Evolutionary conservation across 345 rosid genomes (phyloP), one percentile per base, ranked within the genome.

Genomic region (Acer saccharum): DNA sequence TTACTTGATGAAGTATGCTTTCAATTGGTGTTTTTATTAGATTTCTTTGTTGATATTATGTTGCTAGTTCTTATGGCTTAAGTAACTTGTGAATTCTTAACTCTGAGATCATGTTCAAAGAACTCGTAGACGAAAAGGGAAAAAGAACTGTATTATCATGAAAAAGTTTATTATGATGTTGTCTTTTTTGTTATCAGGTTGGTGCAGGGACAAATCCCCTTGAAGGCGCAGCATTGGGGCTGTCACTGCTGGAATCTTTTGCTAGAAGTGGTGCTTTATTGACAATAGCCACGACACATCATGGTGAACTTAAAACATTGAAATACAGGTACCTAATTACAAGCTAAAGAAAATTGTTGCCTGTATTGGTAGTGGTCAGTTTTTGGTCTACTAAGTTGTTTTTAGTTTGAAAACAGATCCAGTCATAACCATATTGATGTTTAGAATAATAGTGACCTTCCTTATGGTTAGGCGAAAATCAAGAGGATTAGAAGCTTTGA

Each of bases 161-260:
- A 72, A n/a, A 74, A 57, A 21, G 25, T 2, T 18, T 71, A 68
- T 18, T 35, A 62, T 67, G 17, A 75, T 70, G 41, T 7, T 52
- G 14, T 23, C 43, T 65, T 46, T 64, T 74, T 71, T 71, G 62
- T 67, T 63, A 25, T 32, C 81, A 95, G 98, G 94, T 95, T 84
- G 97, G 98, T 81, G 97, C 94, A 23, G 98, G 99, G 76, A 95
- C 99, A 73, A 95, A 95, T 88, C 99, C 99, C 43, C 93, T 95
- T 71, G 98, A 95, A 89, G 98, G 99, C 75, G 97, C 99, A 76
- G 98, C 98, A 60, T 83, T 95, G 69, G 98, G 97, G 75, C 93
- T 95, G 94, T 87, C 99, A 57, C 74, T 95, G 67, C 91, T 95
- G 57, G 97, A 95, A 86, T 89, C 94, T 25, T 95, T 93, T 85